A percentile compares a stretch with the other conserved stretches of the same genome.
These are phyloP conservation scores for Alternaria gaisen DNA, from an alignment of 2,329 filamentous ascomycete species.

Conservation along the genomic window DNA sequence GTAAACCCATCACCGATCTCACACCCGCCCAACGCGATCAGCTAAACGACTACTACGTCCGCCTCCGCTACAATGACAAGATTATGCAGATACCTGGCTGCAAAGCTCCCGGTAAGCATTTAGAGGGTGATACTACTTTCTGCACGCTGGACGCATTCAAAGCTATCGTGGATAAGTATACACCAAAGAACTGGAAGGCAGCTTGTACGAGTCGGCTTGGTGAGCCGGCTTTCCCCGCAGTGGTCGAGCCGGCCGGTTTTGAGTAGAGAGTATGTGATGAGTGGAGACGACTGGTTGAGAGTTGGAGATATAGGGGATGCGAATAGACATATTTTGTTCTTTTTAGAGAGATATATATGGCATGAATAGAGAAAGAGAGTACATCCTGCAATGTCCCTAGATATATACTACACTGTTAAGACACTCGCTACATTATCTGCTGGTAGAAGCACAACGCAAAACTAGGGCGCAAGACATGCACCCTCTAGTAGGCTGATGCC, in stretches of 20 bases:
- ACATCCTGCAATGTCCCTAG: no score
- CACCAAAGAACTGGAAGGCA: slow-evolving; percentile 78
- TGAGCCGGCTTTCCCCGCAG: slow-evolving; percentile 59
- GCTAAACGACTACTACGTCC: slow-evolving; percentile 82
- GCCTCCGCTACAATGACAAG: slow-evolving; percentile 88
- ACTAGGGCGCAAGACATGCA: no score
- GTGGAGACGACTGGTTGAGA: no score
- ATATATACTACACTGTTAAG: no score
- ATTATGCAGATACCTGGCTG: slow-evolving; percentile 86
- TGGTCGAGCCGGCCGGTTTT: slow-evolving; percentile 48
- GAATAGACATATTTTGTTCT: not conserved
- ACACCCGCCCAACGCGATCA: slow-evolving; percentile 65
- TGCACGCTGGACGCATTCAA: slow-evolving; percentile 97
- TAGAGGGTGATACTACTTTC: slow-evolving; percentile 85
- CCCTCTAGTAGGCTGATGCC: no score
- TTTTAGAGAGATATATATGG: no score
- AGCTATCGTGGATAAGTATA: slow-evolving; percentile 87
- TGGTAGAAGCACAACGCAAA: no score
- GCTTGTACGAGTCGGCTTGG: slow-evolving; percentile 69
- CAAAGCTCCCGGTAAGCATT: slow-evolving; percentile 76
- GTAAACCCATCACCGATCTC: slow-evolving; percentile 67
- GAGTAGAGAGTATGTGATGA: slow-evolving; percentile 8
- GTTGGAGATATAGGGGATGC: not conserved
- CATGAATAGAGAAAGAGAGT: not conserved
- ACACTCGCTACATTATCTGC: no score